Conservation (phyloP, 257 asterid genomes). For the Orobanche coerulescens region DNA sequence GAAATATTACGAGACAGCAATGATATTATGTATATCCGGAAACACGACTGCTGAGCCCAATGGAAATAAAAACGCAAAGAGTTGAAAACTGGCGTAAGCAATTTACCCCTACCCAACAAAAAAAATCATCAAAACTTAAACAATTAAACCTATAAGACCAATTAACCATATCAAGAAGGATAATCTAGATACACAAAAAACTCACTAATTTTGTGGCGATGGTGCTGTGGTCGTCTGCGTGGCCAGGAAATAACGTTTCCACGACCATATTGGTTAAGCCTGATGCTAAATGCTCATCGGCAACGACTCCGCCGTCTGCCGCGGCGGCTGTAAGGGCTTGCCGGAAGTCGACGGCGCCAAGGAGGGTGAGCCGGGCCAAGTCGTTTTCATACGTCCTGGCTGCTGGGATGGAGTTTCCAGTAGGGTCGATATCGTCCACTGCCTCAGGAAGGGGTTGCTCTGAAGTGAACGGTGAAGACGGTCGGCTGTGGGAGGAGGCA, state of each 20-base stretch:
- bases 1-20: too few relatives aligned
- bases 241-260: conserved; percentile 71
- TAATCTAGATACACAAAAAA: not conserved
- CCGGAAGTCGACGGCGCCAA: conserved; percentile 66
- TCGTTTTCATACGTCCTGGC: conserved; percentile 78
- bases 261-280: conserved; percentile 67
- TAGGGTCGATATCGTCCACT: conserved; percentile 35
- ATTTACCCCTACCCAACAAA: not conserved
- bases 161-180: not conserved
- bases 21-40: too few relatives aligned
- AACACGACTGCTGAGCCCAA: not conserved
- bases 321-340: conserved; percentile 94
- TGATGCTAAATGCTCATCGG: conserved; percentile 55
- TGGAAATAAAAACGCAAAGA: not conserved
- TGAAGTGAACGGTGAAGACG: conserved; percentile 31
- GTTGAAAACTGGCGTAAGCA: not conserved
- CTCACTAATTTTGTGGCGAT: conserved; percentile 70
- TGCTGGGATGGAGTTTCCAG: conserved; percentile 38
- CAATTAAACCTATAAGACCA: not conserved
- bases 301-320: conserved; percentile 81
- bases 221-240: conserved; percentile 47
- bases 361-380: conserved; percentile 57
- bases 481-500: conserved; percentile 31
- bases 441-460: conserved; percentile 52
- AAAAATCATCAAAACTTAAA: not conserved